Percentiles rank a stretch among this genome's conserved stretches.
Evolutionary conservation across 176 grass and related monocot species (phyloP).

Genomic region (Eleusine indica): DNA sequence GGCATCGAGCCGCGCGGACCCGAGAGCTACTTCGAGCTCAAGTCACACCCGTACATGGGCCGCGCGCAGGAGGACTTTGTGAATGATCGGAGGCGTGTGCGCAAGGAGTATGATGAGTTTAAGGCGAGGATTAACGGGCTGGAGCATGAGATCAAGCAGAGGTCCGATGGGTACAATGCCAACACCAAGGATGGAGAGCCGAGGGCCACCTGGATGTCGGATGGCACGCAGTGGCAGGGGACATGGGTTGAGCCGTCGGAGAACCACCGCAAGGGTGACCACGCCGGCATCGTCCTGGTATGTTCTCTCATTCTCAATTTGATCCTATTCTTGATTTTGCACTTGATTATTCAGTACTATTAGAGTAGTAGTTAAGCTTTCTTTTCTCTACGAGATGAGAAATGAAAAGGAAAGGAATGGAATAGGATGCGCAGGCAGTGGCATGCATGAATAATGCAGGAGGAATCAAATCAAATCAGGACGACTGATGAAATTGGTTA

Average conservation of each 20-base stretch:
- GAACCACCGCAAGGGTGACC: constrained; percentile 87
- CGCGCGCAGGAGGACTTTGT: constrained; percentile 79
- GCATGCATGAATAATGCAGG: not conserved
- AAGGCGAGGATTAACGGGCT: constrained; percentile 72
- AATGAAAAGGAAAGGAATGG: not conserved
- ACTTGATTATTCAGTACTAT: too few species aligned
- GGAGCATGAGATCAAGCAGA: constrained; percentile 63
- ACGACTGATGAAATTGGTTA: not conserved
- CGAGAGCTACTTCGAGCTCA: constrained; percentile 92
- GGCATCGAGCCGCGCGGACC: constrained; percentile 70
- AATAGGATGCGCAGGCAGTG: not conserved
- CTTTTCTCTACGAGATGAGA: not conserved
- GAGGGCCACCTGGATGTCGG: constrained; percentile 69
- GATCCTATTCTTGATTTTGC: not conserved
- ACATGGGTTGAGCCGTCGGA: constrained; percentile 71
- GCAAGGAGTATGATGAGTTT: constrained; percentile 91
- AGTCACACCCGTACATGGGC: constrained; percentile 80
- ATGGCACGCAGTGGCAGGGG: constrained; percentile 74
- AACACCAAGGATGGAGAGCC: constrained; percentile 43
- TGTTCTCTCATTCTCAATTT: not conserved
- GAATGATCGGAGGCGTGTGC: constrained; percentile 71
- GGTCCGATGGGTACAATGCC: constrained; percentile 65
- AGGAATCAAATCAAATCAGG: not conserved
- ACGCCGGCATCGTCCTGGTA: constrained; percentile 86
- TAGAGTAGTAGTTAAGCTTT: not conserved